Conservation (phyloP, 176 grass and related monocot genomes). For the Ampelocalamus luodianensis region DNA sequence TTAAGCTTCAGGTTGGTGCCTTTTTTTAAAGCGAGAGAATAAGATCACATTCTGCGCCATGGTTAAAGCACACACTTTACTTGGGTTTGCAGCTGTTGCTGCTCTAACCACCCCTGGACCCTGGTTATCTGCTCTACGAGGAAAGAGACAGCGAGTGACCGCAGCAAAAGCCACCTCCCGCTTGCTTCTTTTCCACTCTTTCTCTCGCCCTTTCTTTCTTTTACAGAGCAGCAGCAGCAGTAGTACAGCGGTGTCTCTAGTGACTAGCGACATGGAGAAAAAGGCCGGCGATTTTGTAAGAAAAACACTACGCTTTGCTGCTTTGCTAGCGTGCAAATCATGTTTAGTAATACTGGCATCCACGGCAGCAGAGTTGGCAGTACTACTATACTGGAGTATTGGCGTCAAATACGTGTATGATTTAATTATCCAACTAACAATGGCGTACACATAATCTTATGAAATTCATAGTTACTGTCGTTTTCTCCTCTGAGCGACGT, state of each 20-base stretch:
- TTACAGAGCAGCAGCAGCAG: slow-evolving; percentile 32
- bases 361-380: not conserved
- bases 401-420: slow-evolving; percentile 2
- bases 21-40: slow-evolving; percentile 9
- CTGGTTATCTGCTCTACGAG: not conserved
- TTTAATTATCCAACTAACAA: not conserved
- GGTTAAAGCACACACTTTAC: slow-evolving; percentile 27
- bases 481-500: slow-evolving; percentile 1
- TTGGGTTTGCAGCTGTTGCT: slow-evolving; percentile 31
- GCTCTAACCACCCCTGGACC: slow-evolving; percentile 18
- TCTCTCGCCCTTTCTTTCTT: not conserved
- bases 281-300: not conserved
- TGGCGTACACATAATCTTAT: not conserved
- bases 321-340: not conserved
- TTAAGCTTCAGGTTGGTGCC: not conserved
- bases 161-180: slow-evolving; percentile 16
- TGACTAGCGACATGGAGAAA: not conserved
- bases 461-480: not conserved
- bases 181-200: slow-evolving; percentile 49
- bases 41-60: slow-evolving; percentile 33
- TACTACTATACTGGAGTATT: not conserved
- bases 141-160: slow-evolving; percentile 39
- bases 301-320: not conserved
- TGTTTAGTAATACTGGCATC: not conserved
- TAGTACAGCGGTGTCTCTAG: slow-evolving; percentile 29